A percentile compares a stretch with the other conserved stretches of the same genome.
phyloP scores from a whole-genome alignment of 192 early-diverging fungal genomes.

The Podila horticola region DNA sequence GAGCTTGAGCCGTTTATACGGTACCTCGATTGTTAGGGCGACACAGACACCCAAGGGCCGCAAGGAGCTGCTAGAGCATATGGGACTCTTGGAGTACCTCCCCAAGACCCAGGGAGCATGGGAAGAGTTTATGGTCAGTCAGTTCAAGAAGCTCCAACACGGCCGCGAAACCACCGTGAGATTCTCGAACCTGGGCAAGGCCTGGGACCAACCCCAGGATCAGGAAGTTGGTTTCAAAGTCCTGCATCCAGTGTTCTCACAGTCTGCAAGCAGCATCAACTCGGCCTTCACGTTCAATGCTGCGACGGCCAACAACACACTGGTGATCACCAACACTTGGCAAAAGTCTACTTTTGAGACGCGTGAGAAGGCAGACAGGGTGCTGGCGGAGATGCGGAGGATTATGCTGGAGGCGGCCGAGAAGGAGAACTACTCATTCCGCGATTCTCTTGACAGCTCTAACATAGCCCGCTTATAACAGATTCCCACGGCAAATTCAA shows the following conservation, averaged over 20 bases:
- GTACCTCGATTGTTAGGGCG: constrained; percentile 2
- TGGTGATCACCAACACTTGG: constrained; percentile 11
- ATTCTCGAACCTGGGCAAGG: constrained; percentile 33
- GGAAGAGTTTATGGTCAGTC: constrained; percentile 15
- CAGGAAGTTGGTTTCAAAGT: constrained; percentile 3
- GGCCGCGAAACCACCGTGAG: constrained; percentile 21
- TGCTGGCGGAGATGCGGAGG: constrained; percentile 23
- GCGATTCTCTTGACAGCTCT: constrained; percentile 1
- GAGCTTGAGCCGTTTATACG: constrained; percentile 13
- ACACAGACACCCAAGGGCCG: constrained; percentile 12
- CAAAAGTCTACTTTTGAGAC: constrained; percentile 16
- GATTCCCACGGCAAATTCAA: too few relatives aligned
- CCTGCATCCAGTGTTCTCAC: constrained; percentile 19
- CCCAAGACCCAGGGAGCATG: constrained; percentile 18
- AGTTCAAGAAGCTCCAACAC: constrained; percentile 29
- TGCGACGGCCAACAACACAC: constrained; percentile 25
- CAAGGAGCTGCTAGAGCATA: neutral
- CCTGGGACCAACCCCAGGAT: constrained; percentile 7
- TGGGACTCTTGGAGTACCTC: constrained; percentile 16
- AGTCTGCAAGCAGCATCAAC: neutral
- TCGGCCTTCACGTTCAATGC: constrained; percentile 17
- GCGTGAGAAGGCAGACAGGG: neutral
- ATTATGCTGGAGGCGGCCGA: constrained; percentile 23
- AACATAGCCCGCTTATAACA: too few relatives aligned
- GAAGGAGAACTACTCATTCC: constrained; percentile 20